phyloP scores from a whole-genome alignment of 2,329 filamentous ascomycete genomes.

The Pyricularia sp. region DNA sequence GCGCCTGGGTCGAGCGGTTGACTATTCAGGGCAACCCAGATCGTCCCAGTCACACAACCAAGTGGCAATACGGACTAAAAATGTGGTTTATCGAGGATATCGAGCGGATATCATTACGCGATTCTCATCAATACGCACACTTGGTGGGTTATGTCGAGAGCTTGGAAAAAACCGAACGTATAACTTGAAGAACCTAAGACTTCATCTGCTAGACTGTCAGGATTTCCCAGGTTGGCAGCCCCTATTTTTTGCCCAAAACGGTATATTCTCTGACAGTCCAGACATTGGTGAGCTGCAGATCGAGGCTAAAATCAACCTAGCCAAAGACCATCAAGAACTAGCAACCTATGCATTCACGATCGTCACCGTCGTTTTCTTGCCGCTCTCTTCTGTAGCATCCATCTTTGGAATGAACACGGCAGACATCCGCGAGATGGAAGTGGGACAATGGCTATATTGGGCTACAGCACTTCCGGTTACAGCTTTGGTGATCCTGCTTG shows the following conservation, averaged over 20 bases:
- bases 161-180: not conserved
- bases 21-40: not conserved
- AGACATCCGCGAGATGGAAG: conserved; percentile 39
- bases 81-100: not conserved
- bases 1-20: not conserved
- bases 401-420: conserved; percentile 45
- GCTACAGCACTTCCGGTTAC: conserved; percentile 36
- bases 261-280: not conserved
- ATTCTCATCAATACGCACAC: not conserved
- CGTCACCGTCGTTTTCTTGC: conserved; percentile 38
- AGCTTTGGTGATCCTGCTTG: conserved; percentile 25
- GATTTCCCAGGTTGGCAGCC: not conserved
- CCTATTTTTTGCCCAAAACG: not conserved
- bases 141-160: not conserved
- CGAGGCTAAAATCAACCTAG: conserved; percentile 26
- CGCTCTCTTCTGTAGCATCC: conserved; percentile 34
- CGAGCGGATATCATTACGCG: not conserved
- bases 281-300: conserved; percentile 12
- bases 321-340: conserved; percentile 34
- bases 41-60: not conserved
- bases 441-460: conserved; percentile 41
- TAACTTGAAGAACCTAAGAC: not conserved
- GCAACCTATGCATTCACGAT: conserved; percentile 41
- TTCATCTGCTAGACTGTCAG: not conserved
- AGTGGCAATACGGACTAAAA: not conserved